A percentile compares a stretch with the other conserved stretches of the same genome.
Conservation (phyloP, 345 rosid species). For the Lumnitzera racemosa region DNA sequence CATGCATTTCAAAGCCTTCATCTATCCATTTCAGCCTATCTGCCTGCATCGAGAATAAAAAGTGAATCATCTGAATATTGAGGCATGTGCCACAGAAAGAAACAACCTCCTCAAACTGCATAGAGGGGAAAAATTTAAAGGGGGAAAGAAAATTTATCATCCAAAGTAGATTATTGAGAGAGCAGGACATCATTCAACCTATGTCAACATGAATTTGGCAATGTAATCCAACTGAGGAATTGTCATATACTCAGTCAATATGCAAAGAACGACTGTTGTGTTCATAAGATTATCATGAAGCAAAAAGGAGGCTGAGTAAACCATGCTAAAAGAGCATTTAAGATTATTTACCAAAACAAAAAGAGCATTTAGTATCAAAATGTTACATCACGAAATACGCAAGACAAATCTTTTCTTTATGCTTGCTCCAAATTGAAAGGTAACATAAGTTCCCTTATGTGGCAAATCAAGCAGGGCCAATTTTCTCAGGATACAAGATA, state of each 20-base stretch:
- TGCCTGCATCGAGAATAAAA: conserved; percentile 34
- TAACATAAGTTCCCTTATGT: too few species aligned
- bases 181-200: not conserved
- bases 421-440: too few species aligned
- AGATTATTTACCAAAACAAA: too few species aligned
- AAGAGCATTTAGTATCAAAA: too few species aligned
- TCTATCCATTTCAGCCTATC: conserved; percentile 78
- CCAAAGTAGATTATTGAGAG: not conserved
- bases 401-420: not conserved
- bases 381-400: not conserved
- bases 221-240: too few species aligned
- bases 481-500: too few species aligned
- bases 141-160: not conserved
- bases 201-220: not conserved
- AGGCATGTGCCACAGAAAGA: not conserved
- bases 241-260: too few species aligned
- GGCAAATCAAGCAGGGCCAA: too few species aligned
- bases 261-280: too few species aligned
- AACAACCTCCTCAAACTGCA: not conserved
- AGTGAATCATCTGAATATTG: not conserved
- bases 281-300: too few species aligned
- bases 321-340: too few species aligned
- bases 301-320: too few species aligned
- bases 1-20: conserved; percentile 66
- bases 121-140: not conserved